phyloP scores from a whole-genome alignment of 2,329 filamentous ascomycete species.

The Pyricularia pennisetigena region DNA sequence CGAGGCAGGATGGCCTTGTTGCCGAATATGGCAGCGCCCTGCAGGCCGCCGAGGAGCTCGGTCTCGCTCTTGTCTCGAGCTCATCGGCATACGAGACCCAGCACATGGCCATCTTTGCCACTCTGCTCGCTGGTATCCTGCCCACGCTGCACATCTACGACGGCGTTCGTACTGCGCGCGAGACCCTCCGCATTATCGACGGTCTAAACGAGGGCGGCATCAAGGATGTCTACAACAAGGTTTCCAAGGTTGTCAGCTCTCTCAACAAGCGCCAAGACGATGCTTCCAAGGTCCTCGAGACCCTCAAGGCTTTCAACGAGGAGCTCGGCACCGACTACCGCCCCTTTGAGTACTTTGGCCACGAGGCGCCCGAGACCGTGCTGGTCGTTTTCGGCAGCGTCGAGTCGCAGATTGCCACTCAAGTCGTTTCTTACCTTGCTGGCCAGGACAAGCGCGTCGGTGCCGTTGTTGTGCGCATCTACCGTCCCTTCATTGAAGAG shows the following conservation, averaged over 20 bases:
- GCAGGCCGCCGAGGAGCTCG: conserved; percentile 78
- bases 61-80: conserved; percentile 76
- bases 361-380: conserved; percentile 68
- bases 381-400: conserved; percentile 88
- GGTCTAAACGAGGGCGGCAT: conserved; percentile 56
- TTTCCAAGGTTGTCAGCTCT: conserved; percentile 49
- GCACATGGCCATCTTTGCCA: conserved; percentile 76
- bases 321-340: conserved; percentile 91
- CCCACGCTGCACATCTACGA: conserved; percentile 76
- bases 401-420: conserved; percentile 76
- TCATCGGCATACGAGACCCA: conserved; percentile 84
- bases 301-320: conserved; percentile 70
- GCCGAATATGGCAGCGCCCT: conserved; percentile 80
- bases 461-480: conserved; percentile 83
- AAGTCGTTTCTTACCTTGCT: conserved; percentile 66
- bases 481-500: conserved; percentile 91
- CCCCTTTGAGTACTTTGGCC: conserved; percentile 89
- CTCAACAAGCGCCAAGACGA: conserved; percentile 60
- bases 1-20: conserved; percentile 58
- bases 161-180: conserved; percentile 61
- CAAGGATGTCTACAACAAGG: conserved; percentile 52
- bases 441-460: conserved; percentile 70
- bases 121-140: conserved; percentile 58
- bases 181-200: conserved; percentile 65
- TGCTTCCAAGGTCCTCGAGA: conserved; percentile 59